These are phyloP conservation scores for Talaromyces sp. DNA, from an alignment of 2,329 filamentous ascomycete genomes.

Conservation along the genomic window DNA sequence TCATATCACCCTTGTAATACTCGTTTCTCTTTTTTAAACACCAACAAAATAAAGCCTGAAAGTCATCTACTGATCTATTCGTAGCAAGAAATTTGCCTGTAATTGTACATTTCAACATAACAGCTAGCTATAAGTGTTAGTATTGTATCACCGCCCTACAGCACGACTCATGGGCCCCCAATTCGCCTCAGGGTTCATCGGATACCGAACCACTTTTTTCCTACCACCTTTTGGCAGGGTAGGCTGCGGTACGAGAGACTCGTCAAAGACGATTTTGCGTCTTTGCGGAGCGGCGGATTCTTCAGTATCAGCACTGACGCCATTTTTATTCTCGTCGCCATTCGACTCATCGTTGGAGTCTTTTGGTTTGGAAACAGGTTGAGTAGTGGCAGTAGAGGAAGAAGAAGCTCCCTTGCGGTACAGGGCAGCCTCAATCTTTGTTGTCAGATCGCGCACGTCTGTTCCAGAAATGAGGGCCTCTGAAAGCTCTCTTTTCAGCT, in stretches of 20 bases:
- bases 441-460: constrained; percentile 34
- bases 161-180: constrained; percentile 76
- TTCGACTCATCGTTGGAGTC: constrained; percentile 17
- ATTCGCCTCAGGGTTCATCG: constrained; percentile 82
- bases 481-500: constrained; percentile 33
- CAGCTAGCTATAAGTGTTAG: not conserved
- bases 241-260: constrained; percentile 65
- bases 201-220: constrained; percentile 76
- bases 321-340: constrained; percentile 14
- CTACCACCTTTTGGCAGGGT: constrained; percentile 39
- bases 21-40: not conserved
- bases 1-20: too few relatives aligned
- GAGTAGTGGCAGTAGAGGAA: not conserved
- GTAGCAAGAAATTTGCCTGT: not conserved
- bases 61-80: not conserved
- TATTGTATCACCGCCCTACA: constrained; percentile 7
- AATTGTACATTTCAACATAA: not conserved
- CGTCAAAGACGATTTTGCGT: constrained; percentile 71
- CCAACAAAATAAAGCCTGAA: not conserved
- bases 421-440: constrained; percentile 40
- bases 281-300: constrained; percentile 31
- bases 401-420: constrained; percentile 28
- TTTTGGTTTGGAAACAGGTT: constrained; percentile 16
- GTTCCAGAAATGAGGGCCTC: constrained; percentile 27
- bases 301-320: not conserved